These are phyloP conservation scores for Apiospora hydei DNA, from an alignment of 2,329 filamentous ascomycete species.

Conservation along the genomic window DNA sequence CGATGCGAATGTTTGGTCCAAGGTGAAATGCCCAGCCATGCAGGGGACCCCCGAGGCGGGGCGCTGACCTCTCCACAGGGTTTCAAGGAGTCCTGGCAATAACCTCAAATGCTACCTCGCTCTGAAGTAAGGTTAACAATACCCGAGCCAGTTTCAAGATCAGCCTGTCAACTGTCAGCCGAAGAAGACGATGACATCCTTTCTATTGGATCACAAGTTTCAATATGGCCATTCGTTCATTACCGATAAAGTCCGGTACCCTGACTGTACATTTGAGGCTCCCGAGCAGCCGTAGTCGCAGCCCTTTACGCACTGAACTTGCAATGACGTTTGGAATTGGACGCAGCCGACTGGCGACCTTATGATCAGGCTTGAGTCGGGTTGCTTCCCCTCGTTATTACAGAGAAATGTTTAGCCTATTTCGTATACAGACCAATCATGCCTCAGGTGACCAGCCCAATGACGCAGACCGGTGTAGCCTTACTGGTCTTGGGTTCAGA, in stretches of 20 bases:
- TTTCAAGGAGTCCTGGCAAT: slow-evolving; percentile 25
- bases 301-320: not conserved
- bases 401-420: too few species aligned
- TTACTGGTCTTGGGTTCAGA: too few species aligned
- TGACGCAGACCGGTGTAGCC: too few species aligned
- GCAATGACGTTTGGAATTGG: not conserved
- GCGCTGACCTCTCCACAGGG: slow-evolving; percentile 20
- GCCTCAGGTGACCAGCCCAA: too few species aligned
- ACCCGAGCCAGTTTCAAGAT: slow-evolving; percentile 13
- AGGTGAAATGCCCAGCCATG: slow-evolving; percentile 3
- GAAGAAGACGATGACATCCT: not conserved
- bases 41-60: slow-evolving; percentile 9
- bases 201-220: not conserved
- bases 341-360: too few species aligned
- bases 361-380: too few species aligned
- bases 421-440: too few species aligned
- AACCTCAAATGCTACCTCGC: slow-evolving; percentile 17
- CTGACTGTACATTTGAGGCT: not conserved
- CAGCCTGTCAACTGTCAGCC: not conserved
- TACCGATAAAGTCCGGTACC: not conserved
- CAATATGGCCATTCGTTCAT: not conserved
- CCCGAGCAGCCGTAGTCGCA: not conserved
- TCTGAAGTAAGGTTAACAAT: slow-evolving; percentile 12
- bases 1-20: not conserved
- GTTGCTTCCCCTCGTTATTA: too few species aligned